A percentile compares a stretch with the other conserved stretches of the same genome.
These are phyloP conservation scores for Zasmidium cellare DNA, from an alignment of 2,329 filamentous ascomycete genomes.

Conservation along the genomic window DNA sequence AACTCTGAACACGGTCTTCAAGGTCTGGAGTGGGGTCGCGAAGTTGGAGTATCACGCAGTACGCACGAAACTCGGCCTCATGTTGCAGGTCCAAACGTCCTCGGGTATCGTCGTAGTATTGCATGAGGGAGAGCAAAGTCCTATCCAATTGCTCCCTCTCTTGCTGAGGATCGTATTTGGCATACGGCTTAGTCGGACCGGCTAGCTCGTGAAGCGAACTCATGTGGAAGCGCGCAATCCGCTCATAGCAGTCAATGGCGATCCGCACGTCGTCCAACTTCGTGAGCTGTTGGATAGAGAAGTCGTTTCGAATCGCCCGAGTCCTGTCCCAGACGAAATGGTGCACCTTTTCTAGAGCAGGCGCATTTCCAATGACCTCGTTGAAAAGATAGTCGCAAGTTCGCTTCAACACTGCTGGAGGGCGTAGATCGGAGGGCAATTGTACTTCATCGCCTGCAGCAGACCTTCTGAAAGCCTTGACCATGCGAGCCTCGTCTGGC, in stretches of 20 bases:
- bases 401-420: conserved; percentile 48
- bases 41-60: conserved; percentile 60
- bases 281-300: conserved; percentile 62
- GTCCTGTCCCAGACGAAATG: conserved; percentile 68
- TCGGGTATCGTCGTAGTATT: conserved; percentile 60
- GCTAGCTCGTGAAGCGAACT: conserved; percentile 62
- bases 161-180: conserved; percentile 58
- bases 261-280: conserved; percentile 57
- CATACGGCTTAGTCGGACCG: conserved; percentile 47
- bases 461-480: conserved; percentile 64
- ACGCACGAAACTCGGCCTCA: conserved; percentile 65
- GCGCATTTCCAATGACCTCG: conserved; percentile 51
- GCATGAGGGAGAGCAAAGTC: conserved; percentile 61
- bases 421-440: conserved; percentile 63
- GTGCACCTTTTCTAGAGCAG: conserved; percentile 55
- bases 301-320: conserved; percentile 64
- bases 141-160: conserved; percentile 66
- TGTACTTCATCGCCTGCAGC: conserved; percentile 64
- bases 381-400: conserved; percentile 47
- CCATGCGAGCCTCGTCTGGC: conserved; percentile 54
- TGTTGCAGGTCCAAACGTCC: conserved; percentile 53
- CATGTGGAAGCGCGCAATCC: conserved; percentile 65
- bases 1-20: conserved; percentile 59
- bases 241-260: conserved; percentile 62
- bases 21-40: conserved; percentile 52